Percentiles rank a stretch among this genome's conserved stretches.
Conservation (phyloP, 306 rosid species). For the Fragaria nilgerrensis region DNA sequence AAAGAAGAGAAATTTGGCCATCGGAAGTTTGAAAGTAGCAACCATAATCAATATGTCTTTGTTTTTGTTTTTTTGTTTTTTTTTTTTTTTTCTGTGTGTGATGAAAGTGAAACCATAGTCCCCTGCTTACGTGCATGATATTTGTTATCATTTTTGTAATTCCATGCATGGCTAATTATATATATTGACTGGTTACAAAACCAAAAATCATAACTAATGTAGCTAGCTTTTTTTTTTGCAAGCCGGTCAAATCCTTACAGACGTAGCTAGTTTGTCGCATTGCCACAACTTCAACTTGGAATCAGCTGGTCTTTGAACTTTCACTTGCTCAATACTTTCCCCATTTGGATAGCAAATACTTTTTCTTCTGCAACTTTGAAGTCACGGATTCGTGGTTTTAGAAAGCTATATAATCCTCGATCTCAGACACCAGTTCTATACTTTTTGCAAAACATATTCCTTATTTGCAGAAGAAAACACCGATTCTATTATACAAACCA, state of each 20-base stretch:
- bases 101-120: too few relatives aligned
- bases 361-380: neutral
- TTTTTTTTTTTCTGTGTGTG: too few relatives aligned
- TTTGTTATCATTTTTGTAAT: neutral
- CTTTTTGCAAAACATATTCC: neutral
- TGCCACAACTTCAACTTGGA: neutral
- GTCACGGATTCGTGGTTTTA: neutral
- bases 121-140: neutral
- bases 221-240: neutral
- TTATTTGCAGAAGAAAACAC: neutral
- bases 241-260: neutral
- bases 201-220: neutral
- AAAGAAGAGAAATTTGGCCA: neutral
- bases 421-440: neutral
- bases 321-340: neutral
- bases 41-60: too few relatives aligned
- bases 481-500: neutral
- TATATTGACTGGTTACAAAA: neutral
- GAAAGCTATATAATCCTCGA: neutral
- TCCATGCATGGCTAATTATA: neutral
- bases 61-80: too few relatives aligned
- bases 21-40: neutral
- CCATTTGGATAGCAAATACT: neutral
- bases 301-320: neutral
- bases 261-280: neutral